Base-by-base conservation (phyloP, 2,329 filamentous ascomycete genomes). In the Elsinoe ampelina region DNA sequence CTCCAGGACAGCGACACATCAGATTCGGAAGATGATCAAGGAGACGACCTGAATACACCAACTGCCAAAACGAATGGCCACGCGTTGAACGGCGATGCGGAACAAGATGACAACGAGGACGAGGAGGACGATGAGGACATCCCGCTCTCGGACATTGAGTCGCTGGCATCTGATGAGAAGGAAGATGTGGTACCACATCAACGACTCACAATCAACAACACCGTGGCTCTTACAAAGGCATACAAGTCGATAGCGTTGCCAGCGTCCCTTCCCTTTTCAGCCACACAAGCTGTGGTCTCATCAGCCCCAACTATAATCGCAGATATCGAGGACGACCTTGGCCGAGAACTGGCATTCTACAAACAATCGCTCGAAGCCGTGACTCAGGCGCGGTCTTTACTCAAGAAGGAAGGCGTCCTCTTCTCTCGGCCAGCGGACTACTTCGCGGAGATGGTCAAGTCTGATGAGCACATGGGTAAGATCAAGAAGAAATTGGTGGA, bases 401-500 rank as follows among this genome's bases (percentile, higher is more conserved):
- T 98, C 20, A 86, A 87, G 68, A 84, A 86, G 61, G 92, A 96
- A 71, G 86, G 86, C 7, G 80, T 92, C 0, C 82, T 87, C 5
- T 98, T 98, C 74, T 86, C 89, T 26, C 82, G 93, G 8, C 93
- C 93, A 2, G 85, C 82, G 57, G 93, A 98, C 74, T 98, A 95
- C 75, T 98, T 98, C 66, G 93, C 93, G 43, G 93, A 98, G 78
- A 98, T 97, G 91, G 85, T 96, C 67, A 97, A 97, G 82, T 89
- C 86, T 67, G 93, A 98, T 70, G 92, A 95, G 66, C 93, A 96
- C 72, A 98, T 98, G 93, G 88, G 88, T 70, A 91, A 88, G 79
- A 88, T 98, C 70, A 95, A 95, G 79, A 83, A 85, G 67, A 95
- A 95, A 79, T 77, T 97, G 66, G 80, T 95, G 61, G 91, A 97